Percentiles rank a stretch among this genome's conserved stretches.
Conservation (phyloP, 345 rosid genomes). For the Eucalyptus guilfoylei region DNA sequence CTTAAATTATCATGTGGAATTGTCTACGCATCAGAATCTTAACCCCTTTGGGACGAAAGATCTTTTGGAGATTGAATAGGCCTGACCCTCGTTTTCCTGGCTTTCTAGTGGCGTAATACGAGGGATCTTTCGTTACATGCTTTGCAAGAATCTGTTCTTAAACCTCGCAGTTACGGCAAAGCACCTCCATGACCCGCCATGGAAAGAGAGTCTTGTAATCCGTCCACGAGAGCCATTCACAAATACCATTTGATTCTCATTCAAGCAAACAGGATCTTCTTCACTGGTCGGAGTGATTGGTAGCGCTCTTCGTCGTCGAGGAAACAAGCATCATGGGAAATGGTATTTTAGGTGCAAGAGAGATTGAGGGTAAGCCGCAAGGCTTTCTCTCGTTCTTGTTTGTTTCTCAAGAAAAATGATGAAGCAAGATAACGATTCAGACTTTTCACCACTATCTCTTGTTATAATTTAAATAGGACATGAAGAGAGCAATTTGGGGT, state of each 20-base stretch:
- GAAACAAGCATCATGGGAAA: not conserved
- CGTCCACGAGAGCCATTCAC: not conserved
- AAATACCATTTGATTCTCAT: not conserved
- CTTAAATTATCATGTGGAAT: not conserved
- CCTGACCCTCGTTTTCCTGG: not conserved
- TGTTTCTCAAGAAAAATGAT: not conserved
- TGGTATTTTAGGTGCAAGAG: not conserved
- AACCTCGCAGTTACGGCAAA: not conserved
- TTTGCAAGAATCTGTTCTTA: not conserved
- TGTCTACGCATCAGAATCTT: not conserved
- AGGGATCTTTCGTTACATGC: not conserved
- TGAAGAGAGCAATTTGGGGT: not conserved
- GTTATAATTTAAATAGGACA: not conserved
- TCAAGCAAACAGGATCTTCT: not conserved
- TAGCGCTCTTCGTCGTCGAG: not conserved
- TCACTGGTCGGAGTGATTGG: not conserved
- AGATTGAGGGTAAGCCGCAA: not conserved
- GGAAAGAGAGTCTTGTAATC: not conserved
- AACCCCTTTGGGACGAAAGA: not conserved
- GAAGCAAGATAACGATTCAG: not conserved
- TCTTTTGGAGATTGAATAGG: not conserved
- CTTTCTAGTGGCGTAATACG: not conserved
- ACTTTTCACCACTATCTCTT: not conserved
- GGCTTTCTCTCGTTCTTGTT: not conserved
- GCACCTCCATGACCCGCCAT: not conserved